Base-by-base conservation (phyloP, 352 stramenopile species). In the Achlya hypogyna region DNA sequence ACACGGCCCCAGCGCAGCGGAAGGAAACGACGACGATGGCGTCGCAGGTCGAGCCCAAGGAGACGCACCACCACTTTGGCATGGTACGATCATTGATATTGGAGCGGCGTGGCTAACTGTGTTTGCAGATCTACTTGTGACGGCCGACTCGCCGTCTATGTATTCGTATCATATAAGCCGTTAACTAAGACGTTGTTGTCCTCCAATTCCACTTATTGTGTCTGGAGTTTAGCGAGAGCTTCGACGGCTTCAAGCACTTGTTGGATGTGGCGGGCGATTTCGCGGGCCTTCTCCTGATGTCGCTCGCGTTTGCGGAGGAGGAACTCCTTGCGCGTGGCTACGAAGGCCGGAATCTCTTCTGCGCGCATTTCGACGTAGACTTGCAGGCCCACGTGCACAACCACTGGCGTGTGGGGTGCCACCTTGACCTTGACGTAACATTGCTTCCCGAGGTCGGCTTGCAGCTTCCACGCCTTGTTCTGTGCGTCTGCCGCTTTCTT, bases 351-450 rank as follows among this genome's bases (percentile, higher is more conserved):
- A 6, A 67, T 45, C 14, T 67, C 60, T 16, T 28, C 23, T 1
- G 51, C 60, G 9, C n/a, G 12, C 40, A 67, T 53, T 16, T 67
- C 60, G 10, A 67, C 32, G 60, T 45, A 67, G 9, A 67, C 60
- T 58, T 67, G 60, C 32, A 67, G 25, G 0, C 60, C 60, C 4
- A 67, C 22, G 29, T 67, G 60, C 42, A 67, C 60, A 16, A 67
- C 43, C 2, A 67, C 43, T 20, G 22, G 28, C 31, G 60, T 60
- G 10, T 67, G 60, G 14, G 60, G 28, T 22, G 60, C 38, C 12
- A 67, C 60, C 28, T 67, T 67, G 60, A 67, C 60, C 38, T 67
- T 67, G 60, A 58, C 34, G 43, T 58, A 67, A 27, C 42, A 58
- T 38, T 67, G 60, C 43, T 67, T 67, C 16, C 60, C 60, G 20